Base-by-base conservation (phyloP, 225 moss, liverwort and hornwort genomes). In the Climacium dendroides region DNA sequence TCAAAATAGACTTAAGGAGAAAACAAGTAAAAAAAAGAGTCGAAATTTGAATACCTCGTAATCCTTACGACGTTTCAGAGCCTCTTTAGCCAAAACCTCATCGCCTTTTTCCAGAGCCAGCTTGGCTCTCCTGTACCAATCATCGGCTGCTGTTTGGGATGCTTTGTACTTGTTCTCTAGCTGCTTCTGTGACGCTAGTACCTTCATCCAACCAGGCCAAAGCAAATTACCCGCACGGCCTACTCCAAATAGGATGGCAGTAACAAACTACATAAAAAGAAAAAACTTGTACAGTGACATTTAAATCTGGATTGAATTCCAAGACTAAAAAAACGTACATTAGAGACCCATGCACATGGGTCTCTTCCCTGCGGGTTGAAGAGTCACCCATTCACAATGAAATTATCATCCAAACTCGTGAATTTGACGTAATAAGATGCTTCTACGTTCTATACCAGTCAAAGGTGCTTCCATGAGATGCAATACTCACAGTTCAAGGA, bases 81-180 rank as follows among this genome's bases (percentile, higher is more conserved):
- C 98, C 93, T 99, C 98, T 89, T 88, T 94, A 17, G 98, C 98
- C 83, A 99, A 93, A 73, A 86, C 88, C 90, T 99, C 98, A 83
- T 99, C 98, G 29, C 97, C 98, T 85, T 96, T 99, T 84, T 96
- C 97, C 81, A 99, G 88, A 20, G 98, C 98, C 76, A 99, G 88
- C 80, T 99, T 99, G 58, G 98, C 98, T 89, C 98, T 97, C 88
- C 95, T 95, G 84, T 96, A 97, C 98, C 98, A 99, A 88, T 99
- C 98, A 79, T 99, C 97, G 61, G 98, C 81, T 30, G 97, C 93
- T 80, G 94, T 94, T 87, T 95, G 94, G 63, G 98, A 92, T 66
- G 95, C 95, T 88, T 95, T 97, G 84, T 91, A 94, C 90, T 99
- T 99, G 84, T 97, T 97, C 84, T 99, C 98, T 85, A 99, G 88